Evolutionary conservation across 2,329 filamentous ascomycete species (phyloP), one percentile per base, ranked within the genome.

Genomic region (Phoma sp.): DNA sequence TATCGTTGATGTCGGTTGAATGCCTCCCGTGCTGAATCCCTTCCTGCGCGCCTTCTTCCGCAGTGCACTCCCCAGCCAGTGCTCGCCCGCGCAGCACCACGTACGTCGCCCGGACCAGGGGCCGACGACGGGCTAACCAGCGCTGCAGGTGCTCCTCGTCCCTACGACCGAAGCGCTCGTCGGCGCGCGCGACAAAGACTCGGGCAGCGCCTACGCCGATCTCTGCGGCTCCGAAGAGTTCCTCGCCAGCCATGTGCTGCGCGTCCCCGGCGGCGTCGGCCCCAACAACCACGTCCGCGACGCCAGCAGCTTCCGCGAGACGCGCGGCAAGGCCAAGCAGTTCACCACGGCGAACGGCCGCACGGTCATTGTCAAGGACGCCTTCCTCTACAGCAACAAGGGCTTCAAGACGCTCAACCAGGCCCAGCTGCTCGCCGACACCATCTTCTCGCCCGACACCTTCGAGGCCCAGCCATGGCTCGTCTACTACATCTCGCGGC

Each of bases 31-130:
- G 60, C 85, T 98, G 87, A 99, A 99, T 81, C 95, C 95, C 77
- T 98, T 97, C 80, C 85, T 99, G 78, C 89, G 91, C 83, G 92
- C 93, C 84, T 98, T 99, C 87, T 97, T 97, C 85, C 92, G 92
- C 82, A 98, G 92, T 85, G 87, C 91, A 76, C 85, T 97, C 74
- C 89, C 90, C 67, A 83, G 89, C 70, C 93, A 98, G 87, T 98
- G 95, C 83, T 86, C 88, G 60, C 93, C 95, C 49, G 85, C 92
- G 62, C 90, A 95, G 77, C 91, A 96, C 76, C 91, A 98, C 82
- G 86, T 87, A 80, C 66, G 78, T 56, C 5, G 23, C 26, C n/a
- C 11, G 2, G 25, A 32, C 25, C 3, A 23, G 9, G 12, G 23
- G 32, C 11, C 17, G 17, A 11, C 14, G 15, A 17, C 25, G 38